Conservation (phyloP, 148 eudicot genomes). For the Heliamphora exappendiculata region DNA sequence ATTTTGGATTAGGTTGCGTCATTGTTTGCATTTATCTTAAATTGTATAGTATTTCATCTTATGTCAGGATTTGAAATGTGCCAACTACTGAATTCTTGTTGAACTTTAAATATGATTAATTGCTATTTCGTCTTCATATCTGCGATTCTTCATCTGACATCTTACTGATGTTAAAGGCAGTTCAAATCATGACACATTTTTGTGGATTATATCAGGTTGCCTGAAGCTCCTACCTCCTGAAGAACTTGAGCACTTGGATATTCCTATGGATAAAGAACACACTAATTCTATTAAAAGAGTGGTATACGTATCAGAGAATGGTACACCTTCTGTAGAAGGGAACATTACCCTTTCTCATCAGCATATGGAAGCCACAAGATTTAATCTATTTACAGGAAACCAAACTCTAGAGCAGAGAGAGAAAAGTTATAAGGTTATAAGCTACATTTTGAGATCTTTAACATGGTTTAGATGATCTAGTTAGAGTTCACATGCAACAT, state of each 20-base stretch:
- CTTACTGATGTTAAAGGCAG: neutral
- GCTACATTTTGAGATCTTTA: slow-evolving; percentile 14
- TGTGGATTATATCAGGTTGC: slow-evolving; percentile 54
- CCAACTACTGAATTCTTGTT: neutral
- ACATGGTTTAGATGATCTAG: slow-evolving; percentile 1
- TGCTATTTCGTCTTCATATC: neutral
- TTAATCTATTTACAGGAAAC: slow-evolving; percentile 85
- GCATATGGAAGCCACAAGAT: slow-evolving; percentile 47
- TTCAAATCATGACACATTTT: slow-evolving; percentile 10
- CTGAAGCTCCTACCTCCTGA: slow-evolving; percentile 74
- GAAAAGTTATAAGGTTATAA: slow-evolving; percentile 61
- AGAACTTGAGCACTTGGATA: slow-evolving; percentile 66
- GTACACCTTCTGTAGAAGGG: slow-evolving; percentile 29
- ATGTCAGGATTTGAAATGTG: neutral
- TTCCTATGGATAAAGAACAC: slow-evolving; percentile 34
- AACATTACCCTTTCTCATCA: slow-evolving; percentile 33
- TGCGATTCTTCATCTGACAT: neutral
- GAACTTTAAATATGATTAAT: neutral
- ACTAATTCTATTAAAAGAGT: slow-evolving; percentile 45
- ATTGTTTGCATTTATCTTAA: neutral
- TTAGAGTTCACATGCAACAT: slow-evolving; percentile 1
- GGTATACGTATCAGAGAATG: slow-evolving; percentile 53
- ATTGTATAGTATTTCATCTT: neutral
- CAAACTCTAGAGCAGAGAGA: slow-evolving; percentile 77
- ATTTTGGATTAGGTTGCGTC: neutral